Evolutionary conservation across 2,329 filamentous ascomycete genomes (phyloP), one percentile per base, ranked within the genome.

Genomic region (Harringtonia aguacate): DNA sequence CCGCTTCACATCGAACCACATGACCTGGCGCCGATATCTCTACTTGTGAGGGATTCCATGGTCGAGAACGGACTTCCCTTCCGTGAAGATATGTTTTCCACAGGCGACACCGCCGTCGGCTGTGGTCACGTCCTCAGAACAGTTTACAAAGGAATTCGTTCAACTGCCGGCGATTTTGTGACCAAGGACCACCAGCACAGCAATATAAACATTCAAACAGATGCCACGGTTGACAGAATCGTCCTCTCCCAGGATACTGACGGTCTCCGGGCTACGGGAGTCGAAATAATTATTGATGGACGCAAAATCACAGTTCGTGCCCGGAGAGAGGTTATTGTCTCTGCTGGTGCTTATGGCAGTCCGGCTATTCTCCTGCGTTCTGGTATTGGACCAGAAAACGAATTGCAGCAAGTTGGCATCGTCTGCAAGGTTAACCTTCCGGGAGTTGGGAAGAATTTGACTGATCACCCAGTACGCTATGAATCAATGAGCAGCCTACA

Each of bases 391-490:
- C 61, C 66, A 13, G 58, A 56, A 10, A 56, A 60, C 21, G 54
- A 73, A 9, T 63, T 76, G 3, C 50, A 61, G 17, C 55, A 57
- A 10, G 62, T 62, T 4, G 65, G 63, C 1, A 63, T 73, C 21
- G 56, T 61, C 13, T 56, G 57, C 3, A 48, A 63, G 8, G 58
- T 68, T 30, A 59, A 69, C 36, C 58, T 71, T 10, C 62, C 65
- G 4, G 64, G 66, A 3, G 68, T 73, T 4, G 69, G 69, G 4
- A 59, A 66, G 39, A 67, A 70, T 45, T 66, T 70, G 44, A 67
- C 70, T 46, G 69, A 72, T 45, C 68, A 72, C 42, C 53, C 56
- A 15, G 60, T 54, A 37, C 8, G 33, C n/a, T n/a, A n/a, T n/a
- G n/a, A n/a, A n/a, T n/a, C n/a, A n/a, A n/a, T n/a, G n/a, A n/a